Evolutionary conservation across 192 early-diverging fungal species (phyloP).

Genomic region (Coemansia sp.): DNA sequence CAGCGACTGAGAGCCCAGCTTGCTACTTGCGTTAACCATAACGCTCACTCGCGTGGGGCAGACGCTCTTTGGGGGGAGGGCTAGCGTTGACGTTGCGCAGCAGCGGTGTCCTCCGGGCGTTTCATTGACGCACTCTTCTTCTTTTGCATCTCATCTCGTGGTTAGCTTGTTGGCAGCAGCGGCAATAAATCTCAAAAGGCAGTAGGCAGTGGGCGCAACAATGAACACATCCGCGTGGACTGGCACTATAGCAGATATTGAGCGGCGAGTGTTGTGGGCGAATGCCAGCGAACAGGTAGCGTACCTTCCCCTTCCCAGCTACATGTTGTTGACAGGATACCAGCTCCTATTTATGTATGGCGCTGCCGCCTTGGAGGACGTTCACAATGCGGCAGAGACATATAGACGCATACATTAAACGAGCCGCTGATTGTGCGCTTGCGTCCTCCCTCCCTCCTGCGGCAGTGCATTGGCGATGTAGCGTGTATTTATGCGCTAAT

Average conservation of each 20-base stretch:
- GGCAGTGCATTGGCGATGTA: constrained; percentile 7
- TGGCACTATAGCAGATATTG: constrained; percentile 44
- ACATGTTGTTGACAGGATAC: not conserved
- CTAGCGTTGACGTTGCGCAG: not conserved
- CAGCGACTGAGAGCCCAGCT: not conserved
- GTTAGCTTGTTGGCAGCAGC: not conserved
- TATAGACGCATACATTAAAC: constrained; percentile 40
- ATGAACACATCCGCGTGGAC: constrained; percentile 17
- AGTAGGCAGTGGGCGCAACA: constrained; percentile 7
- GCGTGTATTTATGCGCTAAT: constrained; percentile 1
- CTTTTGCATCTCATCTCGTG: not conserved
- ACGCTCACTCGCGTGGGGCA: not conserved
- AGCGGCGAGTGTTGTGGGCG: constrained; percentile 34
- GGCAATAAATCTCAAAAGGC: not conserved
- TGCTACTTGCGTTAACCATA: not conserved
- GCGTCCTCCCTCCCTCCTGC: constrained; percentile 5
- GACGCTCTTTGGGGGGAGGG: not conserved
- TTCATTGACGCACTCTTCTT: not conserved
- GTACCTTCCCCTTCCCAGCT: not conserved
- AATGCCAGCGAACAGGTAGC: constrained; percentile 37
- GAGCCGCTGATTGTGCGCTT: constrained; percentile 2
- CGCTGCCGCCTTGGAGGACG: constrained; percentile 4
- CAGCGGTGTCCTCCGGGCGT: not conserved
- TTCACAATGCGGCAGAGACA: constrained; percentile 5
- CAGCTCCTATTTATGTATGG: constrained; percentile 7